These are phyloP conservation scores for Brassica balearica DNA, from an alignment of 441 rosid genomes.

Conservation along the genomic window DNA sequence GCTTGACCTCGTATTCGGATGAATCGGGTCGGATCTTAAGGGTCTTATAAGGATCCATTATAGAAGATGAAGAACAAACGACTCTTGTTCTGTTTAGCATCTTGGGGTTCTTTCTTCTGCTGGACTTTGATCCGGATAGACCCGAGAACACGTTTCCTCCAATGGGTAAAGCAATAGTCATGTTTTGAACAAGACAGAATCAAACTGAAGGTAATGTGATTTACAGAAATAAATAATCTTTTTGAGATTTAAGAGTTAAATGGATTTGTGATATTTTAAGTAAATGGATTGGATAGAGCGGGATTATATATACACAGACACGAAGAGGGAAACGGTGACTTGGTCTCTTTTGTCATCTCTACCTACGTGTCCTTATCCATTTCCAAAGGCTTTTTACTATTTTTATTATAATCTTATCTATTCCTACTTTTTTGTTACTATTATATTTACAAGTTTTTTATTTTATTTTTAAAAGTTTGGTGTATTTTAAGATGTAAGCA, in stretches of 20 bases:
- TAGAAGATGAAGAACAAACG: slow-evolving; percentile 4
- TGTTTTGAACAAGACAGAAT: not conserved
- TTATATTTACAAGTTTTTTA: no score
- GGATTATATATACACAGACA: not conserved
- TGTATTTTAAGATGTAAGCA: no score
- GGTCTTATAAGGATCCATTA: not conserved
- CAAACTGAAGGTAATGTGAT: not conserved
- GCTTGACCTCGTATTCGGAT: slow-evolving; percentile 84
- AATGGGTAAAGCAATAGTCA: not conserved
- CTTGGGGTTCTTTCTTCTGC: not conserved
- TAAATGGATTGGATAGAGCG: not conserved
- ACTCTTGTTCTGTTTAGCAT: not conserved
- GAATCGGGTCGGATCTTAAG: slow-evolving; percentile 66
- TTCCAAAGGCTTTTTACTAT: not conserved
- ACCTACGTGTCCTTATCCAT: not conserved
- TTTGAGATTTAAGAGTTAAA: not conserved
- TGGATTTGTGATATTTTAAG: not conserved
- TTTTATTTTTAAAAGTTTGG: no score
- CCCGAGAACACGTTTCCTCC: slow-evolving; percentile 2
- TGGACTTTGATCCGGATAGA: not conserved
- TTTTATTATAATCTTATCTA: not conserved
- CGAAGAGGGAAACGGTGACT: not conserved
- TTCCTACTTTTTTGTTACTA: not conserved
- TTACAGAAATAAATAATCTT: not conserved
- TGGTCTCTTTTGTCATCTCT: not conserved